phyloP scores from a whole-genome alignment of 1,284 basidiomycete genomes.

The Trichosporon sp. region DNA sequence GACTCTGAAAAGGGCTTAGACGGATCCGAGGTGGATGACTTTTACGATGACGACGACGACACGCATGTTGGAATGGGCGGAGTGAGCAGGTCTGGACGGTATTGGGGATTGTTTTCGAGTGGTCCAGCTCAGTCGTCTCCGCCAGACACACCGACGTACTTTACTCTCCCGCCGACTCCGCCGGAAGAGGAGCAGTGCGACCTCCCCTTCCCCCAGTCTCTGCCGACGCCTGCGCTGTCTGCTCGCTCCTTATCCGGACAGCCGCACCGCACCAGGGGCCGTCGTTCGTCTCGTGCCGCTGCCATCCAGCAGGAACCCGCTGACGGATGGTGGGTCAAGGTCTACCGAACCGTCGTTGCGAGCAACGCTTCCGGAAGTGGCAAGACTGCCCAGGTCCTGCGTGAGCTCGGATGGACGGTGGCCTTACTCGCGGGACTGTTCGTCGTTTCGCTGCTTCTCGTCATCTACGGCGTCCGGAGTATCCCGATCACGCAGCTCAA shows the following conservation, averaged over 20 bases:
- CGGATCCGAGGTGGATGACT: constrained; percentile 28
- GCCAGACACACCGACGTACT: constrained; percentile 25
- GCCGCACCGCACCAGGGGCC: constrained; percentile 9
- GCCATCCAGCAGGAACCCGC: constrained; percentile 9
- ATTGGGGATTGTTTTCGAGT: constrained; percentile 30
- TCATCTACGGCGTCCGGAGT: constrained; percentile 36
- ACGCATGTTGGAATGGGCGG: constrained; percentile 2
- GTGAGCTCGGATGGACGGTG: constrained; percentile 46
- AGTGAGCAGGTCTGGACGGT: constrained; percentile 15
- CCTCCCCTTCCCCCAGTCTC: constrained; percentile 17
- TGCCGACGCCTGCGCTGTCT: constrained; percentile 47
- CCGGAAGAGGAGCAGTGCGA: constrained; percentile 21
- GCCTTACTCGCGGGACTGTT: constrained; percentile 39
- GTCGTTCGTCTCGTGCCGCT: constrained; percentile 11
- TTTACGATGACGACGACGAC: constrained; percentile 19
- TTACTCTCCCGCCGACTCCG: constrained; percentile 34
- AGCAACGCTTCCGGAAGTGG: constrained; percentile 24
- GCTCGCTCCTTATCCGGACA: constrained; percentile 31
- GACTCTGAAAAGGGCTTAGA: constrained; percentile 44
- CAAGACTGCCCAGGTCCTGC: constrained; percentile 40
- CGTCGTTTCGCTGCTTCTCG: constrained; percentile 38
- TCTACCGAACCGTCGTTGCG: constrained; percentile 13
- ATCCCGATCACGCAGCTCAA: constrained; percentile 47
- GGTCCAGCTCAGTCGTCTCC: constrained; percentile 12
- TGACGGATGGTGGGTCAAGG: constrained; percentile 22